Percentiles rank a stretch among this genome's conserved stretches.
Conservation (phyloP, 2,329 filamentous ascomycete species). For the Tolypocladium ovalisporum region DNA sequence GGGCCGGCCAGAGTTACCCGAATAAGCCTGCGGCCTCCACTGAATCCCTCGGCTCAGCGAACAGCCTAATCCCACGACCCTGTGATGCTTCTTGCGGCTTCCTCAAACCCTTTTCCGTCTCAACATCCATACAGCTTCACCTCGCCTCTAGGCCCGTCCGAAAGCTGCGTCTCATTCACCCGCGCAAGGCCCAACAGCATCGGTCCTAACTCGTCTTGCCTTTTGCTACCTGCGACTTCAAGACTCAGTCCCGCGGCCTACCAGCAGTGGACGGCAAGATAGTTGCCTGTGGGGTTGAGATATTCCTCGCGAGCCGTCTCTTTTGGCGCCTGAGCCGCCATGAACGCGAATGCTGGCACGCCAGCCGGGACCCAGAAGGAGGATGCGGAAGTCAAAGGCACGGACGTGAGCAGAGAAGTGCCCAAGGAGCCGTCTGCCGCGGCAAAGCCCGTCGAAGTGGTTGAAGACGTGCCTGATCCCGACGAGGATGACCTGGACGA, state of each 20-base stretch:
- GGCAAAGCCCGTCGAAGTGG: conserved; percentile 8
- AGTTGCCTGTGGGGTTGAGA: conserved; percentile 7
- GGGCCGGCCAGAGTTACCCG: background rate
- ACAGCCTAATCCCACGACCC: background rate
- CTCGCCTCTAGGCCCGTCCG: background rate
- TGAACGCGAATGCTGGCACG: conserved; percentile 8
- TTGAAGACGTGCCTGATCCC: conserved; percentile 65
- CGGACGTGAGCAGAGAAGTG: conserved; percentile 1
- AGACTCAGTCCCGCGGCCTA: background rate
- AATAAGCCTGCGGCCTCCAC: background rate
- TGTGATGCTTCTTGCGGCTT: background rate
- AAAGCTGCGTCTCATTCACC: background rate
- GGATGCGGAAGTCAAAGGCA: conserved; percentile 7
- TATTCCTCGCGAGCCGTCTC: background rate
- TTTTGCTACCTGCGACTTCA: background rate
- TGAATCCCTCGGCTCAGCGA: conserved; percentile 5
- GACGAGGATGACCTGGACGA: conserved; percentile 91
- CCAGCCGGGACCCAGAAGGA: conserved; percentile 12
- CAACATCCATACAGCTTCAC: background rate
- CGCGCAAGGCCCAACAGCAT: background rate
- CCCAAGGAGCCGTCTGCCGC: background rate
- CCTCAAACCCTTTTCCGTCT: background rate
- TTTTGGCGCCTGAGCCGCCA: conserved; percentile 8
- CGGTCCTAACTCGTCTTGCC: background rate
- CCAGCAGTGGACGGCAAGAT: background rate